Base-by-base conservation (phyloP, 345 rosid species). In the Dovyalis caffra region DNA sequence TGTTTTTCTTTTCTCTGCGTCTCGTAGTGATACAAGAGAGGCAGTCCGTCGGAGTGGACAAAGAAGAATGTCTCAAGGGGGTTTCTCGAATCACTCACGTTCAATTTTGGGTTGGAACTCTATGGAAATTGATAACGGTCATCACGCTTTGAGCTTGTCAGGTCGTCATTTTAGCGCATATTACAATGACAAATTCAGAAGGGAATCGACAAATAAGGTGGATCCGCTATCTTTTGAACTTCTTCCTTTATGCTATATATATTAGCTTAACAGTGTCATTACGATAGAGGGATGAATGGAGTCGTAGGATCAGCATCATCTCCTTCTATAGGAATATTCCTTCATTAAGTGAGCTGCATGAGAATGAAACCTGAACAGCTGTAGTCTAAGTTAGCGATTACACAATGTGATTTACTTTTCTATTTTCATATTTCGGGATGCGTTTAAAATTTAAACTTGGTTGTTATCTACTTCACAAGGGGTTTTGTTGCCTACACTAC, bases 1-100 rank as follows among this genome's bases (percentile, higher is more conserved):
- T 11, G 47, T 43, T 43, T 14, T 43, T 12, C 47, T 14, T 43
- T 14, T 14, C 47, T 43, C 16, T 43, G 3, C 3, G 11, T 43
- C 5, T 43, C 15, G 47, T 43, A 43, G 47, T 14, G 47, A 74
- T 68, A 70, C 83, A 43, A 73, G 79, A 62, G 94, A 87, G 37
- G 85, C 91, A 34, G 90, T 82, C 76, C 96, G 97, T 26, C 90
- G 99, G 99, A 86, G 71, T 72, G 91, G 89, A 75, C 93, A 90
- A 57, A 88, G 88, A 43, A 86, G 85, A 65, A 29, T 76, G 69
- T 83, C 87, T 61, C 84, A 87, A 57, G 84, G 83, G 66, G 78
- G 78, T 81, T 49, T 49, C 56, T 49, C 5, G 56, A 49, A 49
- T 49, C 56, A 49, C 20, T 49, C 23, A 49, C n/a, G 56, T 49